Base-by-base conservation (phyloP, 2,329 filamentous ascomycete species). In the Scedosporium apiospermum region DNA sequence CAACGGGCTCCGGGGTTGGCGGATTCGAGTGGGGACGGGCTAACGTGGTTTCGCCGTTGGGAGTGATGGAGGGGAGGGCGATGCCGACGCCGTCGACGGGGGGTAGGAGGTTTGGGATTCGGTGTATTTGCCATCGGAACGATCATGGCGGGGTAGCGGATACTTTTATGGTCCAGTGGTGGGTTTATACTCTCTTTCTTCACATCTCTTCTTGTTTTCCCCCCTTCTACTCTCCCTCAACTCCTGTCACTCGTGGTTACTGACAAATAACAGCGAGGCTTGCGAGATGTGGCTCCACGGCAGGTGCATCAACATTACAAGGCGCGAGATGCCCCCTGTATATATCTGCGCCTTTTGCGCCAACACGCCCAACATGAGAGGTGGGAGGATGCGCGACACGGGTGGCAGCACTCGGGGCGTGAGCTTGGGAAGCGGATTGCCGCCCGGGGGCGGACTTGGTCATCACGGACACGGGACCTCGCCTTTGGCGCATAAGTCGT, bases 221-320 rank as follows among this genome's bases (percentile, higher is more conserved):
- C 4, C 3, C 10, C 14, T 59, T n/a, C 10, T 38, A 4, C 34
- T 38, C 3, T 38, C 34, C 34, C 10, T 38, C 34, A 12, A 38
- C 34, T 12, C 10, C 2, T 12, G 10, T 12, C 10, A 14, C 12
- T 14, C 34, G 12, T 38, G 34, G 34, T 38, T 38, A 38, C 34
- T 38, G 3, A 38, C 34, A 26, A 23, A 23, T 65, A 58, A 62
- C 60, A 88, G 85, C 68, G 81, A 87, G 73, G 84, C 83, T 26
- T 88, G 85, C 69, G 84, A 87, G 68, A 81, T 85, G 76, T 86
- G 81, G 79, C 80, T 87, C 34, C 85, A 88, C 69, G 83, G 82
- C n/a, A 78, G 77, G 63, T 88, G 85, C 69, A 78, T 87, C 67
- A 84, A 84, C 65, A 82, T 87, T 65, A 81, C 79, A 57, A 78